phyloP scores from a whole-genome alignment of 139 green algal species.

The Mesotaenium endlicherianum region DNA sequence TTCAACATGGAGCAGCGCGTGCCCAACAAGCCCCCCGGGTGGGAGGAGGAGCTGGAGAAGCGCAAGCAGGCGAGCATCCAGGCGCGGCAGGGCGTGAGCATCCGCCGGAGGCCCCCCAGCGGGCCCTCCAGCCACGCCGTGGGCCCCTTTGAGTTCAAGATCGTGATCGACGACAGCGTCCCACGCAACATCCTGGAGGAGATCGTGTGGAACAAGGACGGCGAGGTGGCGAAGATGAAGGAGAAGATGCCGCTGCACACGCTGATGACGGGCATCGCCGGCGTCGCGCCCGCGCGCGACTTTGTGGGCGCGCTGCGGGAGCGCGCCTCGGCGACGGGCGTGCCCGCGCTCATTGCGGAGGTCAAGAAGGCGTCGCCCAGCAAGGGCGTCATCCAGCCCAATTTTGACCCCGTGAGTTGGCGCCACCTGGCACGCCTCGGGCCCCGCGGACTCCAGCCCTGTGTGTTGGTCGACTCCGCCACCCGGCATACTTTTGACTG shows the following conservation, averaged over 20 bases:
- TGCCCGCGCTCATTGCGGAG: slow-evolving; percentile 93
- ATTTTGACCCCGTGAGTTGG: slow-evolving; percentile 90
- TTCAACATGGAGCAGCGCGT: not conserved
- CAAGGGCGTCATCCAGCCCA: slow-evolving; percentile 89
- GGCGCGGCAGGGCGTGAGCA: slow-evolving; percentile 32
- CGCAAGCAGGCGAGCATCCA: not conserved
- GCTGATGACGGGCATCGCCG: slow-evolving; percentile 58
- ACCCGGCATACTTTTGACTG: no score
- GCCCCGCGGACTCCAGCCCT: no score
- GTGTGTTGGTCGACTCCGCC: no score
- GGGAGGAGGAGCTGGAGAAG: not conserved
- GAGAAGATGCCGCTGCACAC: slow-evolving; percentile 63
- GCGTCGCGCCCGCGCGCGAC: slow-evolving; percentile 66
- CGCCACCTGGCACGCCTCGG: no score
- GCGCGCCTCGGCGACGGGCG: slow-evolving; percentile 59
- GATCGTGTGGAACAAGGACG: slow-evolving; percentile 87
- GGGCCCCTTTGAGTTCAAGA: slow-evolving; percentile 27
- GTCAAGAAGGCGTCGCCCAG: slow-evolving; percentile 97
- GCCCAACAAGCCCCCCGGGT: not conserved
- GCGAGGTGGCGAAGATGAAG: slow-evolving; percentile 39
- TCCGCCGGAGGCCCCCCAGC: slow-evolving; percentile 46
- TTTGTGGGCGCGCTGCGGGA: slow-evolving; percentile 77
- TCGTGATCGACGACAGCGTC: slow-evolving; percentile 75
- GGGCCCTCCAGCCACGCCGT: slow-evolving; percentile 7
- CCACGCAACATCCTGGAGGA: slow-evolving; percentile 97